Evolutionary conservation across 495 filamentous ascomycete genomes (phyloP).

Genomic region (Xylaria longipes): DNA sequence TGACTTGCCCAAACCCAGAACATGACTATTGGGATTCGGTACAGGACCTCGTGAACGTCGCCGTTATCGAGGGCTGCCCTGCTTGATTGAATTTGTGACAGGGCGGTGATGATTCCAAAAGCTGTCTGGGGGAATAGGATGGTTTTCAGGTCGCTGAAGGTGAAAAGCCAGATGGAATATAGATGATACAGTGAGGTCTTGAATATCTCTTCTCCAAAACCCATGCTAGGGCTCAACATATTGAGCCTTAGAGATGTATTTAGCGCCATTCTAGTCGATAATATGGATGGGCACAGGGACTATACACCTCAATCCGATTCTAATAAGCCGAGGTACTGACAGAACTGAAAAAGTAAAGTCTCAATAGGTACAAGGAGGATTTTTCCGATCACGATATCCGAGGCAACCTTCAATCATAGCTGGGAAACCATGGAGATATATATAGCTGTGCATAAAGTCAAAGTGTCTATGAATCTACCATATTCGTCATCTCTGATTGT

Average conservation of each 20-base stretch:
- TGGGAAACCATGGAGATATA: background rate
- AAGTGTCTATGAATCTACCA: background rate
- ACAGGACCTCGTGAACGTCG: background rate
- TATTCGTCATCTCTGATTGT: background rate
- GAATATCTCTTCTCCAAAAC: background rate
- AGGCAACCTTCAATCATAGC: background rate
- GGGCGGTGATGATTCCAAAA: background rate
- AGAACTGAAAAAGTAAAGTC: background rate
- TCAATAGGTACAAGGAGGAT: background rate
- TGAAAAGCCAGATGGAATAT: constrained; percentile 41
- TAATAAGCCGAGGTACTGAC: background rate
- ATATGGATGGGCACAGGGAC: background rate
- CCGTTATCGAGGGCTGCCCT: background rate
- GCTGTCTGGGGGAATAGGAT: constrained; percentile 20
- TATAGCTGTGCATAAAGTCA: background rate
- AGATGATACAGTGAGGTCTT: constrained; percentile 4
- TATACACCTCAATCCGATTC: background rate
- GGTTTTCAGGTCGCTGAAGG: constrained; percentile 39
- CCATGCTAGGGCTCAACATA: background rate
- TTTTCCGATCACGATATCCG: background rate
- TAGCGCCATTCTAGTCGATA: background rate
- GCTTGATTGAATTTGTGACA: background rate
- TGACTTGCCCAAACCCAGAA: constrained; percentile 2
- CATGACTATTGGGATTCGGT: background rate
- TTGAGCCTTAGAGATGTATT: background rate